Evolutionary conservation across 495 filamentous ascomycete species (phyloP).

Genomic region (Cryomyces minteri): DNA sequence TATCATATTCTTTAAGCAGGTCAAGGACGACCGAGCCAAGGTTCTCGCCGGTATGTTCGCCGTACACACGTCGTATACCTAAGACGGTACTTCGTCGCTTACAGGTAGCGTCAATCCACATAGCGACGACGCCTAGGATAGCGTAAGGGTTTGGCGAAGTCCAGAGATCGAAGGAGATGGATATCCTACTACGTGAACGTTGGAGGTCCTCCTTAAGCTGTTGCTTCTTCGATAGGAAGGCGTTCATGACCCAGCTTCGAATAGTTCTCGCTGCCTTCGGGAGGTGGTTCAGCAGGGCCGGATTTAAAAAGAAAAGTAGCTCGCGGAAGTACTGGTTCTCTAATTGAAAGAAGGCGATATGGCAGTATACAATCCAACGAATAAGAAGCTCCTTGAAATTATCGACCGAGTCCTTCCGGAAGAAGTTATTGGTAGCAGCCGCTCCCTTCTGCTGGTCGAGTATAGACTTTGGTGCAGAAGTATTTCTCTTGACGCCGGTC

Average conservation of each 20-base stretch:
- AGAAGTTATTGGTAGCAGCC: neutral
- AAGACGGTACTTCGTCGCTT: neutral
- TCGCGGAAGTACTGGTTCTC: no score
- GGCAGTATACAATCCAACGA: no score
- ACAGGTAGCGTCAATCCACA: neutral
- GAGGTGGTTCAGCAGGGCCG: neutral
- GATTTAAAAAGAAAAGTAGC: neutral
- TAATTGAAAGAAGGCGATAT: no score
- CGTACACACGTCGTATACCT: neutral
- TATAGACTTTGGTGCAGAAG: neutral
- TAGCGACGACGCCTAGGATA: conserved; percentile 1
- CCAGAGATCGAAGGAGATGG: no score
- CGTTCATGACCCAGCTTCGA: no score
- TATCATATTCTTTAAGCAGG: neutral
- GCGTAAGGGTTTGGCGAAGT: neutral
- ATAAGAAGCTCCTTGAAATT: neutral
- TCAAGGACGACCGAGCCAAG: neutral
- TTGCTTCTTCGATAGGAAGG: no score
- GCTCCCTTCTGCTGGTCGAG: neutral
- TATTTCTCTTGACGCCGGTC: neutral
- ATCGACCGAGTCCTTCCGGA: neutral
- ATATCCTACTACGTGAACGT: no score
- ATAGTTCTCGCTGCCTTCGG: no score
- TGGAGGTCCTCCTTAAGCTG: no score
- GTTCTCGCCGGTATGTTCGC: neutral